These are phyloP conservation scores for Pyrus bretschneideri DNA, from an alignment of 306 rosid species.

Conservation along the genomic window DNA sequence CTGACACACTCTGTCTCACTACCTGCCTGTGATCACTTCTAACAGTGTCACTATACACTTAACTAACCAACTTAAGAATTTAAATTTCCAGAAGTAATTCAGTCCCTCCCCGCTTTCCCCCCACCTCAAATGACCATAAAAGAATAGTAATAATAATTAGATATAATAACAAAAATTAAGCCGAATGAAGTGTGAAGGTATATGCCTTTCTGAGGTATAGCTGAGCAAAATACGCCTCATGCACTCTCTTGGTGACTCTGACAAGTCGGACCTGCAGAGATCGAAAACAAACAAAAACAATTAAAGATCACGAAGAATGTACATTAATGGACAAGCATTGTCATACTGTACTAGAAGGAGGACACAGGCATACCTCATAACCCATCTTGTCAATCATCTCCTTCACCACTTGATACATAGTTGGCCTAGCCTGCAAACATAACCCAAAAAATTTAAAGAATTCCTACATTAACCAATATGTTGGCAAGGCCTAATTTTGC, in stretches of 20 bases:
- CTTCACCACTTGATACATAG: conserved; percentile 85
- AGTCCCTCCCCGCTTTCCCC: not conserved
- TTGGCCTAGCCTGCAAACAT: conserved; percentile 82
- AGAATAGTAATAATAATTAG: not conserved
- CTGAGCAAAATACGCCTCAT: conserved; percentile 98
- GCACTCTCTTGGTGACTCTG: conserved; percentile 86
- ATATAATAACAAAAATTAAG: not conserved
- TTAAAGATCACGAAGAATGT: conserved; percentile 8
- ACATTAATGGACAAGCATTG: conserved; percentile 8
- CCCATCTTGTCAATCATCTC: conserved; percentile 96
- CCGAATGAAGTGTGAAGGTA: conserved; percentile 4
- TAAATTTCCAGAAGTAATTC: not conserved
- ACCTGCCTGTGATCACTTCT: conserved; percentile 48
- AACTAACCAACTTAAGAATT: not conserved
- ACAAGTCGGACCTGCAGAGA: conserved; percentile 66
- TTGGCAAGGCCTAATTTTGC: not conserved
- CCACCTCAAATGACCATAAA: not conserved
- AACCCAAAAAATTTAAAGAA: conserved; percentile 9
- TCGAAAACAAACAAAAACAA: conserved; percentile 9
- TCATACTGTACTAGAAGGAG: conserved; percentile 9
- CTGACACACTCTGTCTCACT: conserved; percentile 61
- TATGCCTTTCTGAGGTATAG: conserved; percentile 79
- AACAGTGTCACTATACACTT: not conserved
- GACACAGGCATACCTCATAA: conserved; percentile 58
- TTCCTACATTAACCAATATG: conserved; percentile 4